These are phyloP conservation scores for Mucuna pruriens DNA, from an alignment of 306 rosid species.

Conservation along the genomic window DNA sequence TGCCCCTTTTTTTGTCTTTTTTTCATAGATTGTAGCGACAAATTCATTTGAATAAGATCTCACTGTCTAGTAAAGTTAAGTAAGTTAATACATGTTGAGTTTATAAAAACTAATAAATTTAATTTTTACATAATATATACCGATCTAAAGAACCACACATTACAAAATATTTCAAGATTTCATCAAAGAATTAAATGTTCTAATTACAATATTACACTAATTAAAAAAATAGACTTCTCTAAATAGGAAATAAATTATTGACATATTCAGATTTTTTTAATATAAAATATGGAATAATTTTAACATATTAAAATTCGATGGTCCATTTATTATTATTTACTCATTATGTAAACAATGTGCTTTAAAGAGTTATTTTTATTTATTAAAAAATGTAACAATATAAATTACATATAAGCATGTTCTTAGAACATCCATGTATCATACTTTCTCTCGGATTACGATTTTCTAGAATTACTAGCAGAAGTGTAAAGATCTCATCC, in stretches of 20 bases:
- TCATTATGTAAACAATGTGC: not conserved
- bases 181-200: too few relatives aligned
- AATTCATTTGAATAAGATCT: not conserved
- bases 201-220: too few relatives aligned
- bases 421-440: not conserved
- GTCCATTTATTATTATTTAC: not conserved
- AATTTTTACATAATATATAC: too few relatives aligned
- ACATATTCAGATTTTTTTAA: too few relatives aligned
- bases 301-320: not conserved
- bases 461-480: too few relatives aligned
- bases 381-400: not conserved
- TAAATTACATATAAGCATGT: not conserved
- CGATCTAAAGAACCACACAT: too few relatives aligned
- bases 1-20: not conserved
- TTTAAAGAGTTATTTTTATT: not conserved
- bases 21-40: not conserved
- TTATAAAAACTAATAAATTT: too few relatives aligned
- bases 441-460: not conserved
- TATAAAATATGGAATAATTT: not conserved
- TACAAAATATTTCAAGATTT: too few relatives aligned
- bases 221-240: too few relatives aligned
- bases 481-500: too few relatives aligned
- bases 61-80: too few relatives aligned
- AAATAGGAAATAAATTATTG: not conserved
- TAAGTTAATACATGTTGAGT: too few relatives aligned